phyloP scores from a whole-genome alignment of 495 filamentous ascomycete genomes.

The Hypoxylon lienhwacheense region DNA sequence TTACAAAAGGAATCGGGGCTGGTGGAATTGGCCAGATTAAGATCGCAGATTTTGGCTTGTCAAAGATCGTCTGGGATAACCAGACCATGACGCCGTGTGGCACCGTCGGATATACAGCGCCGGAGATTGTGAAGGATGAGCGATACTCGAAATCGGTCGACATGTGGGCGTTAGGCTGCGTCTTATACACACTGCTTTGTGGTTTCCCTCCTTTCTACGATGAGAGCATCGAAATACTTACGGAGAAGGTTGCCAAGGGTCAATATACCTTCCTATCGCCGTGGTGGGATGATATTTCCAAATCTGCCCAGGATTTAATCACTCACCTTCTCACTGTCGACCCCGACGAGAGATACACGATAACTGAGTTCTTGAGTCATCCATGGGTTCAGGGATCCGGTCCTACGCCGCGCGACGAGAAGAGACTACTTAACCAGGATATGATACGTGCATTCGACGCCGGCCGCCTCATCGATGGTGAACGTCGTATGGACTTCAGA shows the following conservation, averaged over 20 bases:
- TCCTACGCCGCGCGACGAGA: slow-evolving; percentile 62
- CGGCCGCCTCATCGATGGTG: slow-evolving; percentile 59
- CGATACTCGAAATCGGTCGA: slow-evolving; percentile 98
- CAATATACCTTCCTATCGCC: slow-evolving; percentile 98
- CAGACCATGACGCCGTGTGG: slow-evolving; percentile 99
- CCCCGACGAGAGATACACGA: slow-evolving; percentile 86
- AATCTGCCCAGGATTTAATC: slow-evolving; percentile 90
- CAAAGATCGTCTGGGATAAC: slow-evolving; percentile 96
- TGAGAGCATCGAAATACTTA: slow-evolving; percentile 94
- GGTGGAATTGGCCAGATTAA: slow-evolving; percentile 95
- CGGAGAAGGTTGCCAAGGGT: slow-evolving; percentile 94
- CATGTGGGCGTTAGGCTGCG: slow-evolving; percentile 98
- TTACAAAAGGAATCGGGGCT: slow-evolving; percentile 76
- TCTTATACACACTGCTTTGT: slow-evolving; percentile 93
- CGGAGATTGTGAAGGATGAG: slow-evolving; percentile 98
- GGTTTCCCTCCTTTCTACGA: slow-evolving; percentile 99
- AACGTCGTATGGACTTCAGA: slow-evolving; percentile 83
- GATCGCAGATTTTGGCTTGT: slow-evolving; percentile 96
- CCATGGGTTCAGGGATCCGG: slow-evolving; percentile 80
- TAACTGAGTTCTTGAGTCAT: slow-evolving; percentile 83
- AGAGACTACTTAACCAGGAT: slow-evolving; percentile 50
- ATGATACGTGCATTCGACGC: slow-evolving; percentile 57
- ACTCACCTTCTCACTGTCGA: slow-evolving; percentile 92
- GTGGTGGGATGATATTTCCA: slow-evolving; percentile 99
- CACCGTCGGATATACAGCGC: slow-evolving; percentile 97